Percentiles rank a stretch among this genome's conserved stretches.
Conservation (phyloP, 306 rosid genomes). For the Biancaea sappan region DNA sequence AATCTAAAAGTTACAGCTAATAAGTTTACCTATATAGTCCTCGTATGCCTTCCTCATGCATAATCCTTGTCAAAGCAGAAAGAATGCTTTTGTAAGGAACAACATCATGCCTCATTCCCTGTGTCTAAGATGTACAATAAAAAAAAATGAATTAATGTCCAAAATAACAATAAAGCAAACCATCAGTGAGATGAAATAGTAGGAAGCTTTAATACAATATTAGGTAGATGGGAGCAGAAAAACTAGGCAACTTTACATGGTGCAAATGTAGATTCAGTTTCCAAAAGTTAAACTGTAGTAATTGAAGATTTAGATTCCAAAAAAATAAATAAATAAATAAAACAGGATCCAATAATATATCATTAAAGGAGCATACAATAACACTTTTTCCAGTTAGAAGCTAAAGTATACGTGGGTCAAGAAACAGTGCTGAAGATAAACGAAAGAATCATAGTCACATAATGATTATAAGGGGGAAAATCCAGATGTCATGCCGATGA, state of each 20-base stretch:
- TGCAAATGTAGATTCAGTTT: background rate
- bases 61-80: slow-evolving; percentile 85
- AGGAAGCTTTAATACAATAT: background rate
- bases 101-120: slow-evolving; percentile 89
- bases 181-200: background rate
- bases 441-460: background rate
- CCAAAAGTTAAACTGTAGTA: background rate
- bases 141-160: slow-evolving; percentile 31
- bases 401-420: no score
- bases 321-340: background rate
- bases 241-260: background rate
- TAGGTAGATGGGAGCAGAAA: background rate
- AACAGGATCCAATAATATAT: background rate
- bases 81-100: slow-evolving; percentile 84
- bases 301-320: background rate
- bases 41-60: slow-evolving; percentile 85
- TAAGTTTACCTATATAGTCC: slow-evolving; percentile 84
- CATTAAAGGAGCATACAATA: background rate
- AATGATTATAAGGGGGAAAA: background rate
- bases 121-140: slow-evolving; percentile 56
- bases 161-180: slow-evolving; percentile 2
- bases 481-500: background rate
- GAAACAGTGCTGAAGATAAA: no score
- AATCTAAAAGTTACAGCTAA: slow-evolving; percentile 12
- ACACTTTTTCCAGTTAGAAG: background rate